Percentiles rank a stretch among this genome's conserved stretches.
Evolutionary conservation across 2,329 filamentous ascomycete genomes (phyloP).

Genomic region (Xylogone sp.): DNA sequence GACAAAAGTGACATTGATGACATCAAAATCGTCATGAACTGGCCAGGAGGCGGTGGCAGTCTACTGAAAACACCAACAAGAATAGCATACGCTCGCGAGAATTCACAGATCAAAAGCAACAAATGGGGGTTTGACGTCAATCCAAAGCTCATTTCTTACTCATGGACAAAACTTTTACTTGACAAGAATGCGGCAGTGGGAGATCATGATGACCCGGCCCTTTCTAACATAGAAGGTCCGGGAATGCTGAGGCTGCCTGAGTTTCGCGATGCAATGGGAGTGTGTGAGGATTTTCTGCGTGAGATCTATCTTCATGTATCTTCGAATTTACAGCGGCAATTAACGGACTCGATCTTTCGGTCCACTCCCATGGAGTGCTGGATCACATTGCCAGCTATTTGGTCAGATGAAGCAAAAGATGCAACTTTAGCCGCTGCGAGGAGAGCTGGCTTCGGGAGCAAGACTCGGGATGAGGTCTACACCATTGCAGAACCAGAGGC

Average conservation of each 20-base stretch:
- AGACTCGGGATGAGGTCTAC: conserved; percentile 11
- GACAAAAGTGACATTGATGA: conserved; percentile 12
- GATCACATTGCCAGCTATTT: conserved; percentile 22
- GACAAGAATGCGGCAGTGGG: conserved; percentile 13
- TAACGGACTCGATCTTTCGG: conserved; percentile 8
- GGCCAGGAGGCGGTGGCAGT: conserved; percentile 12
- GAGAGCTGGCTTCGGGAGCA: conserved; percentile 14
- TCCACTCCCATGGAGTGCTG: conserved; percentile 18
- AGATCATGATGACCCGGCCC: conserved; percentile 14
- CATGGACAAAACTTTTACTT: conserved; percentile 23
- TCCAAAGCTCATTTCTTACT: conserved; percentile 16
- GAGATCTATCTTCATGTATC: conserved; percentile 14
- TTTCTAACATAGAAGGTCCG: conserved; percentile 2
- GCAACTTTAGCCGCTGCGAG: conserved; percentile 18
- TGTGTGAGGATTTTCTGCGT: conserved; percentile 19
- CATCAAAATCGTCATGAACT: conserved; percentile 13
- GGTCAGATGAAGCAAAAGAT: conserved; percentile 21
- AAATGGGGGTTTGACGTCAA: conserved; percentile 22
- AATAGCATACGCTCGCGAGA: conserved; percentile 17
- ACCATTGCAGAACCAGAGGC: conserved; percentile 24
- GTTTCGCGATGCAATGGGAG: conserved; percentile 11
- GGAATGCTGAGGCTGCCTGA: conserved; percentile 13
- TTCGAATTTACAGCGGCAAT: conserved; percentile 6
- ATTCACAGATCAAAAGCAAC: conserved; percentile 6
- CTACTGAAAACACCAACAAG: conserved; percentile 16